Conservation (phyloP, 2,329 filamentous ascomycete genomes). For the Penicillium sp. region DNA sequence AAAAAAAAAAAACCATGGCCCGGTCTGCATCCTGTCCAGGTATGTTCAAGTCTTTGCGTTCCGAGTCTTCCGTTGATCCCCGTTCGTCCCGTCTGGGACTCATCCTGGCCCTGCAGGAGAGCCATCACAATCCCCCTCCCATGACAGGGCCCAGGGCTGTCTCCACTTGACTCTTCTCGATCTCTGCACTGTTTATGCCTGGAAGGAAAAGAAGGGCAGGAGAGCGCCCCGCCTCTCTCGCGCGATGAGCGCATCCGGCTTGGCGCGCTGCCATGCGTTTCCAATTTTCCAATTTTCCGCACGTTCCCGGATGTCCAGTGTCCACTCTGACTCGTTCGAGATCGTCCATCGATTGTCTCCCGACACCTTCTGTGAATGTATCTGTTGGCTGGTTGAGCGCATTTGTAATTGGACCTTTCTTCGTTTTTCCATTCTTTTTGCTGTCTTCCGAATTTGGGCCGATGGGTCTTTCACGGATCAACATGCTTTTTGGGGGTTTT, state of each 20-base stretch:
- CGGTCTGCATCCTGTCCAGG: slow-evolving; percentile 17
- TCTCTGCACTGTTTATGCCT: no score
- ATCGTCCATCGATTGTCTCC: neutral
- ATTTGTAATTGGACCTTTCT: no score
- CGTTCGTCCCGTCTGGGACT: slow-evolving; percentile 1
- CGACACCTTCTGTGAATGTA: no score
- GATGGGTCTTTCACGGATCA: neutral
- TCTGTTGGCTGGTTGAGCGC: no score
- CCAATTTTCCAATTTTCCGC: slow-evolving; percentile 7
- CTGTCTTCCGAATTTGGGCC: neutral
- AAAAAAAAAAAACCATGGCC: slow-evolving; percentile 10
- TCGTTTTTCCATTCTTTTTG: neutral
- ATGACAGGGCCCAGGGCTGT: no score
- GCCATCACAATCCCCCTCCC: neutral
- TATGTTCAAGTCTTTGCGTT: slow-evolving; percentile 9
- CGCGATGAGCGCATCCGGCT: slow-evolving; percentile 20
- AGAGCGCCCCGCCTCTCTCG: neutral
- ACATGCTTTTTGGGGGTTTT: neutral
- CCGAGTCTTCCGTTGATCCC: slow-evolving; percentile 14
- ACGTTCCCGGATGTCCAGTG: slow-evolving; percentile 19
- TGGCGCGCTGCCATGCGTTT: slow-evolving; percentile 18
- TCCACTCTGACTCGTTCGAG: slow-evolving; percentile 15
- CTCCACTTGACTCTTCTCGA: no score
- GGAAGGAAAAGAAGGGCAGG: no score
- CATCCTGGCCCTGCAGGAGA: neutral